phyloP scores from a whole-genome alignment of 495 filamentous ascomycete genomes.

The Neurospora sp. region DNA sequence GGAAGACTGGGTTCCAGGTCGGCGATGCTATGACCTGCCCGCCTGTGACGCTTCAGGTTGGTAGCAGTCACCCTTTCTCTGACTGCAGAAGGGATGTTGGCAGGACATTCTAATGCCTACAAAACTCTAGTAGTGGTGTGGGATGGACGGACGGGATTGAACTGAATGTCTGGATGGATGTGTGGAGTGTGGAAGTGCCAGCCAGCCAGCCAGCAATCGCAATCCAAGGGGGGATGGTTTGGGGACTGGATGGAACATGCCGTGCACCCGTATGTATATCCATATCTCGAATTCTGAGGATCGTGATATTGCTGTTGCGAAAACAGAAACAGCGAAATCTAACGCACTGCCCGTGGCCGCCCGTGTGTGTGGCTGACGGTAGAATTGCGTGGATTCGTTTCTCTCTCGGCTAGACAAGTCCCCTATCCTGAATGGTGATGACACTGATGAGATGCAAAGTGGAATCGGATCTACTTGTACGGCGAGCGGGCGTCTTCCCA shows the following conservation, averaged over 20 bases:
- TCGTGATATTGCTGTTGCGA: background rate
- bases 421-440: background rate
- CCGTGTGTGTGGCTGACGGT: constrained; percentile 10
- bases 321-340: background rate
- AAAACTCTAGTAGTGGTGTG: background rate
- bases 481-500: background rate
- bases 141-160: background rate
- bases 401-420: constrained; percentile 15
- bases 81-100: background rate
- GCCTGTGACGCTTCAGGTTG: background rate
- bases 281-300: background rate
- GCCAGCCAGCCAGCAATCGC: background rate
- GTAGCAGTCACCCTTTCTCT: background rate
- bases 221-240: background rate
- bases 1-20: background rate
- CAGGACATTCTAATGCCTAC: background rate
- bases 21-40: background rate
- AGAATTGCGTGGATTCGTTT: constrained; percentile 21
- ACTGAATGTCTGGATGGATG: background rate
- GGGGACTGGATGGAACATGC: background rate
- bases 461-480: background rate
- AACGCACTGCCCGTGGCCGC: background rate
- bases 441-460: background rate
- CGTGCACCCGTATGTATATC: background rate
- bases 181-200: background rate